Evolutionary conservation across 371 early-diverging fungal genomes (phyloP).

Genomic region (Haplosporangium sp.): DNA sequence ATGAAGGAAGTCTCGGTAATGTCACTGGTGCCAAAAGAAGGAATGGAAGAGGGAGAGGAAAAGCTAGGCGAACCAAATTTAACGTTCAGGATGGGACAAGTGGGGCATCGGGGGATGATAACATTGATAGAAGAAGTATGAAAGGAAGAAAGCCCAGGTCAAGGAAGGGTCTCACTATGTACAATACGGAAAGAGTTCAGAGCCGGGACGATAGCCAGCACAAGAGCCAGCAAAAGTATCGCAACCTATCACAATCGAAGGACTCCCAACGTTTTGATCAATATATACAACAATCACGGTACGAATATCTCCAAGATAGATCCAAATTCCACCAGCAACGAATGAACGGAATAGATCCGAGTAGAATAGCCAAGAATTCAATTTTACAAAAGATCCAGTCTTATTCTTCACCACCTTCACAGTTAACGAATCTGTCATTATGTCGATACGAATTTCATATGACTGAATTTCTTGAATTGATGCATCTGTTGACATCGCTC

Average conservation of each 20-base stretch:
- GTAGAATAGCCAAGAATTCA: slow-evolving; percentile 14
- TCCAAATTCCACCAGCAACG: background rate
- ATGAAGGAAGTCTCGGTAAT: background rate
- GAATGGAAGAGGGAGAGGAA: slow-evolving; percentile 5
- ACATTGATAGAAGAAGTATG: background rate
- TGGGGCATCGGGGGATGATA: background rate
- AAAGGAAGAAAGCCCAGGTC: background rate
- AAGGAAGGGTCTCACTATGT: background rate
- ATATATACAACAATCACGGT: background rate
- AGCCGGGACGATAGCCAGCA: background rate
- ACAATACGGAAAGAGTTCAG: background rate
- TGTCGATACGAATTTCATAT: slow-evolving; percentile 23
- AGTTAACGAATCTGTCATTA: slow-evolving; percentile 26
- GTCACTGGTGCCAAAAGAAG: background rate
- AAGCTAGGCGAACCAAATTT: background rate
- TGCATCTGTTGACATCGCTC: slow-evolving; percentile 25
- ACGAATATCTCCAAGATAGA: background rate
- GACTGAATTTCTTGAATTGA: slow-evolving; percentile 32
- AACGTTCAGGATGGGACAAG: background rate
- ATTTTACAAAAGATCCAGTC: slow-evolving; percentile 29
- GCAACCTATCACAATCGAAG: background rate
- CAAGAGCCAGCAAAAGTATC: background rate
- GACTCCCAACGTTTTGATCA: background rate
- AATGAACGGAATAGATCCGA: background rate
- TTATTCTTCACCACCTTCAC: slow-evolving; percentile 6